A percentile compares a stretch with the other conserved stretches of the same genome.
Conservation (phyloP, 2,329 filamentous ascomycete species). For the Fonsecaea pedrosoi region DNA sequence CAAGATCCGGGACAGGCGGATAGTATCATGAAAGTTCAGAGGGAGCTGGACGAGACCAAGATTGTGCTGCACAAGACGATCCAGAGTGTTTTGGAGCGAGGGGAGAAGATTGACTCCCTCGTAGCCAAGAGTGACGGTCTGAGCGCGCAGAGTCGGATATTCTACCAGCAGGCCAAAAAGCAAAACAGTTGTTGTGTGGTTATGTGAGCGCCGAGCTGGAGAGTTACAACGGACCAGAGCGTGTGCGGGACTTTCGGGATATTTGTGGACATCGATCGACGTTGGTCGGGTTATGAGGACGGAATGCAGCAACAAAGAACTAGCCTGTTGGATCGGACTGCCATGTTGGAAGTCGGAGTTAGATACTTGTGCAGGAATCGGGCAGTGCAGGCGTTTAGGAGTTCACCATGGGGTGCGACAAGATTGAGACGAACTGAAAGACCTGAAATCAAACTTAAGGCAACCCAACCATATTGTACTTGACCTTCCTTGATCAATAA, state of each 20-base stretch:
- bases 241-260: not conserved
- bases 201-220: conserved; percentile 52
- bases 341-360: not conserved
- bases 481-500: not conserved
- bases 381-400: conserved; percentile 10
- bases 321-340: not conserved
- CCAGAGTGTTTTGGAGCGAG: conserved; percentile 73
- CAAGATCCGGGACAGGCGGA: conserved; percentile 68
- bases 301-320: not conserved
- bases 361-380: not conserved
- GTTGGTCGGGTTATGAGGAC: not conserved
- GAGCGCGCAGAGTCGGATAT: conserved; percentile 95
- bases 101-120: conserved; percentile 94
- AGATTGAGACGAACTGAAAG: not conserved
- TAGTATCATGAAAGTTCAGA: conserved; percentile 93
- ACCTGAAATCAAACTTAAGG: not conserved
- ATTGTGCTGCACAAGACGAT: conserved; percentile 97
- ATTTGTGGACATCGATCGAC: not conserved
- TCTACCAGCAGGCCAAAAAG: conserved; percentile 76
- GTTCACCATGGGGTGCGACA: not conserved
- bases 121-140: conserved; percentile 92
- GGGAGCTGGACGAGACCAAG: conserved; percentile 97
- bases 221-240: not conserved
- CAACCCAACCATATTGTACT: not conserved
- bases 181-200: conserved; percentile 66